Conservation (phyloP, 345 rosid genomes). For the Hibiscus tridactylites region DNA sequence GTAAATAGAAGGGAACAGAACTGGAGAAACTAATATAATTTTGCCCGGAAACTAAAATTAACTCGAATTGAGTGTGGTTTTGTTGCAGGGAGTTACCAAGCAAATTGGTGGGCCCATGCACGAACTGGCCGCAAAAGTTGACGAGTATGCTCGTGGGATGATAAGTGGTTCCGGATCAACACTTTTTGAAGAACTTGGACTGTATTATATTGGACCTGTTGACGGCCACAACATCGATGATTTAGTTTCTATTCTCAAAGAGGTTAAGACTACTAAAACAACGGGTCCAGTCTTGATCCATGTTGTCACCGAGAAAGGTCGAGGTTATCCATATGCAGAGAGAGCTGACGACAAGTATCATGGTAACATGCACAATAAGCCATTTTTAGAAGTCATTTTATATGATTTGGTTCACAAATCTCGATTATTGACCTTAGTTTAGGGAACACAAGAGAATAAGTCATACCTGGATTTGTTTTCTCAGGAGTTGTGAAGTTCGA, state of each 20-base stretch:
- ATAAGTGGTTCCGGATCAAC: conserved; percentile 94
- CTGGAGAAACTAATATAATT: not conserved
- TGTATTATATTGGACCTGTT: conserved; percentile 90
- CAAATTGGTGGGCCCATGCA: conserved; percentile 90
- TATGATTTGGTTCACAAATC: not conserved
- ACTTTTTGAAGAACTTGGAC: conserved; percentile 89
- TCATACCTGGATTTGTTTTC: conserved; percentile 11
- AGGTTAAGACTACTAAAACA: conserved; percentile 85
- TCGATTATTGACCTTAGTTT: not conserved
- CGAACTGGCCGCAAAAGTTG: conserved; percentile 86
- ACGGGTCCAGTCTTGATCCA: conserved; percentile 92
- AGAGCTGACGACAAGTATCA: conserved; percentile 94
- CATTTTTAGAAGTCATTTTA: not conserved
- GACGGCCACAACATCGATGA: conserved; percentile 95
- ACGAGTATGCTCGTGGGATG: conserved; percentile 97
- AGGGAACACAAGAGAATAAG: conserved; percentile 1
- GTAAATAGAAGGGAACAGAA: conserved; percentile 21
- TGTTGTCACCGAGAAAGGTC: conserved; percentile 97
- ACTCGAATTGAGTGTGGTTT: conserved; percentile 1
- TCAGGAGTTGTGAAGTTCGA: conserved; percentile 88
- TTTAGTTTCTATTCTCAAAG: conserved; percentile 70
- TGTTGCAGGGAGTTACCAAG: conserved; percentile 75
- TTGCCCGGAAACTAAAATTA: not conserved
- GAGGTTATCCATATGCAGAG: conserved; percentile 99
- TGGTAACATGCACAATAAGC: conserved; percentile 24